phyloP scores from a whole-genome alignment of 2,329 filamentous ascomycete species.

The Claviceps pazoutovae region DNA sequence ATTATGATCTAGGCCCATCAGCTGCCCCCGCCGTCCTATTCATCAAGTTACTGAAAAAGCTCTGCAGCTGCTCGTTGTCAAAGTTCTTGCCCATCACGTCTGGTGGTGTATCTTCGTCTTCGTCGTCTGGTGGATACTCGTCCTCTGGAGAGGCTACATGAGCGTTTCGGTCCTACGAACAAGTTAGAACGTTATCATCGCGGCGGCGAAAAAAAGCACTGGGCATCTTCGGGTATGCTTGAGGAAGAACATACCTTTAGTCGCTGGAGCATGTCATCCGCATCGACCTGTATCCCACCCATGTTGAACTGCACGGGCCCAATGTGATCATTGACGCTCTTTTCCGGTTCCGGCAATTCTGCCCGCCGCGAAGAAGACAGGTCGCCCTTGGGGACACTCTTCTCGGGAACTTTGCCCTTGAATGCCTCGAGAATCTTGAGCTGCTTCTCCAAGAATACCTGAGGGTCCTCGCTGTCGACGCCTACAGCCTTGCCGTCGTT shows the following conservation, averaged over 20 bases:
- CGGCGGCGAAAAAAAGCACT: not conserved
- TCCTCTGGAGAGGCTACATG: slow-evolving; percentile 31
- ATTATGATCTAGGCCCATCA: slow-evolving; percentile 10
- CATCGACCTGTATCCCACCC: slow-evolving; percentile 91
- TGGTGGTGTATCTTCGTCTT: slow-evolving; percentile 22
- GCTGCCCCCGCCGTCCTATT: slow-evolving; percentile 29
- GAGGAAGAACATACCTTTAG: slow-evolving; percentile 47
- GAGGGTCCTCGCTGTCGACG: slow-evolving; percentile 45
- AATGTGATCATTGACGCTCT: slow-evolving; percentile 61
- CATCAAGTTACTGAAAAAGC: slow-evolving; percentile 47
- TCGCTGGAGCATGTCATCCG: slow-evolving; percentile 80
- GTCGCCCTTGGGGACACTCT: slow-evolving; percentile 14
- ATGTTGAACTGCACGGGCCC: slow-evolving; percentile 96
- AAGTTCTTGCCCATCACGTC: slow-evolving; percentile 29
- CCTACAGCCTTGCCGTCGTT: slow-evolving; percentile 20
- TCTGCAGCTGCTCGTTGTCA: slow-evolving; percentile 43
- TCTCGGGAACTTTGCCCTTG: slow-evolving; percentile 41
- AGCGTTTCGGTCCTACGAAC: slow-evolving; percentile 39
- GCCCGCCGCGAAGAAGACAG: slow-evolving; percentile 13
- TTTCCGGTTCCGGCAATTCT: slow-evolving; percentile 25
- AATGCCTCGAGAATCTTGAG: slow-evolving; percentile 57
- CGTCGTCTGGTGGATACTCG: slow-evolving; percentile 9
- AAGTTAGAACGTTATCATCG: not conserved
- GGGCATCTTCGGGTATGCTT: not conserved
- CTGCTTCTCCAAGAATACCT: slow-evolving; percentile 64